A percentile compares a stretch with the other conserved stretches of the same genome.
phyloP scores from a whole-genome alignment of 345 rosid species.

The Acer campestre region DNA sequence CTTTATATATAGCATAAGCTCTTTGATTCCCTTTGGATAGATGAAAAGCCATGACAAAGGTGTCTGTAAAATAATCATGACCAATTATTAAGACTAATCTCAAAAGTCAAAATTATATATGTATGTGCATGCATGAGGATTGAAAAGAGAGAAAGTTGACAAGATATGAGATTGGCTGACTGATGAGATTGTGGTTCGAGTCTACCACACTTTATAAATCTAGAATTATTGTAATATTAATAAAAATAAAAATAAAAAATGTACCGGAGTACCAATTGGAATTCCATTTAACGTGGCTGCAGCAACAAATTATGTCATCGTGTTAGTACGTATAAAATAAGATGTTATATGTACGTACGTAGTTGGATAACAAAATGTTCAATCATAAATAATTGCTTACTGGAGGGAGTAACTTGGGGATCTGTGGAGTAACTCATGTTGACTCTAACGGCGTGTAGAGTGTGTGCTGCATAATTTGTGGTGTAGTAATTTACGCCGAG shows the following conservation, averaged over 20 bases:
- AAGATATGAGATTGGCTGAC: too few relatives aligned
- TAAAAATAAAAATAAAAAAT: neutral
- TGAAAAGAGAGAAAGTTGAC: too few relatives aligned
- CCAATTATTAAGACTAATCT: too few relatives aligned
- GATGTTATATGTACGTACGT: too few relatives aligned
- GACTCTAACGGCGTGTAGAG: neutral
- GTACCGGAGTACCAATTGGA: constrained; percentile 11
- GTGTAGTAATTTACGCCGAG: constrained; percentile 22
- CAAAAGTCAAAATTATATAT: too few relatives aligned
- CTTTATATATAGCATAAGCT: constrained; percentile 22
- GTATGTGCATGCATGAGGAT: too few relatives aligned
- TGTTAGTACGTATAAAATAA: neutral
- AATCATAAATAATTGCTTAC: neutral
- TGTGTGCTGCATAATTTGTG: constrained; percentile 11
- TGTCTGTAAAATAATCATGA: constrained; percentile 18
- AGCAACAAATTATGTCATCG: neutral
- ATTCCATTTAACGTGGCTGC: constrained; percentile 9
- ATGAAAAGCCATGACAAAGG: constrained; percentile 23
- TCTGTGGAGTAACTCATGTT: constrained; percentile 10
- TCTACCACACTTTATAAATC: too few relatives aligned
- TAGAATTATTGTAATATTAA: too few relatives aligned
- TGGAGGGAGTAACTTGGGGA: neutral
- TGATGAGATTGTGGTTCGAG: too few relatives aligned
- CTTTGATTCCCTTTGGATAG: constrained; percentile 28
- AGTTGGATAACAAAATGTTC: too few relatives aligned